Evolutionary conservation across 164 flowering plant species (phyloP), one percentile per base, ranked within the genome.

Genomic region (Sedum album): DNA sequence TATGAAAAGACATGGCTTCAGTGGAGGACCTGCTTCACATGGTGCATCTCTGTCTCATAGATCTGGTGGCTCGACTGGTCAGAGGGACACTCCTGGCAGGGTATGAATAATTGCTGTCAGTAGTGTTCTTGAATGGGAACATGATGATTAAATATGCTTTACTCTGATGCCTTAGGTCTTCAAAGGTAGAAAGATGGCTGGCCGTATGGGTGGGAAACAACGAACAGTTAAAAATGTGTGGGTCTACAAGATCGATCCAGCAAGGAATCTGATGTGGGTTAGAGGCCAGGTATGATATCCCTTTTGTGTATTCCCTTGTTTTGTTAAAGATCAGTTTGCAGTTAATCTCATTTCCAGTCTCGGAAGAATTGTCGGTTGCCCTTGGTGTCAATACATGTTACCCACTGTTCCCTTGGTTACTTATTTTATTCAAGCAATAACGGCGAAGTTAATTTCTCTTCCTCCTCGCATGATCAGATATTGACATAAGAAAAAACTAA

Each of bases 21-120:
- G 60, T 4, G 97, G 98, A 49, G 71, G 70, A 78, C 96, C 97
- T 53, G 97, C 93, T 66, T 79, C 88, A 71, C 98, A 94, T 75
- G 98, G 98, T 78, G 88, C 91, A 69, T 94, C 98, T 44, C 51
- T 75, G 66, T 82, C 91, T n/a, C 98, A 94, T 84, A 79, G 97
- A 73, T 85, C 88, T 78, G 63, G 71, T 71, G 98, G 97, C 73
- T 93, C 97, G 67, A 91, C 96, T 13, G 97, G 98, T 70, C 96
- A 88, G 75, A 86, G 96, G 78, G 98, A 89, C 84, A 88, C 85
- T 78, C 87, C 93, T 70, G 97, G 98, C 38, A 89, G 76, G 93
- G 98, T 91, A 61, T 33, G 80, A 71, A 18, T 73, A 23, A 18
- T 3, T 31, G 42, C 53, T 28, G 23, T 17, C 20, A 21, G 46